Evolutionary conservation across 768 basidiomycete genomes (phyloP).

Genomic region (Suillus hirtellus): DNA sequence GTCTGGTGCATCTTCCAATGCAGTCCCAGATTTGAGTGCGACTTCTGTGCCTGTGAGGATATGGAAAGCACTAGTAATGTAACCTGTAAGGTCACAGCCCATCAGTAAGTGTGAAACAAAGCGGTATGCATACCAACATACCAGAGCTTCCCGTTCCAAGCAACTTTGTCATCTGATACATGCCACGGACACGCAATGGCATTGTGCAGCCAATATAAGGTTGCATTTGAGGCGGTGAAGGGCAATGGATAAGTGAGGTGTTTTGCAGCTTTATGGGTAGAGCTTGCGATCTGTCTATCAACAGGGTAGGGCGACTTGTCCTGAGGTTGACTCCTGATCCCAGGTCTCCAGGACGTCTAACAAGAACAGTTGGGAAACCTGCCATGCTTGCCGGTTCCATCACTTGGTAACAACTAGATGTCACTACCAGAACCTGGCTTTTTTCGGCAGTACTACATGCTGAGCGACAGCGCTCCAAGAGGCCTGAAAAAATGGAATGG

Average conservation of each 20-base stretch:
- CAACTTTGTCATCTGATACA: too few relatives aligned
- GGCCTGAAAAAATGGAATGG: background rate
- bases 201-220: too few relatives aligned
- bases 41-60: constrained; percentile 16
- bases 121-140: background rate
- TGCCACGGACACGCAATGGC: background rate
- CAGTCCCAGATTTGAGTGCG: constrained; percentile 17
- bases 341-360: constrained; percentile 1
- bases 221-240: background rate
- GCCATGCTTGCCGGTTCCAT: constrained; percentile 6
- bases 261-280: background rate
- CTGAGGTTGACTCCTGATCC: constrained; percentile 7
- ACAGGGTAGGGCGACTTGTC: constrained; percentile 1
- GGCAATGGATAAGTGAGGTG: background rate
- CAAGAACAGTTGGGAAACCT: background rate
- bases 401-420: background rate
- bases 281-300: constrained; percentile 1
- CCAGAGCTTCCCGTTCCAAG: constrained; percentile 1
- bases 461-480: background rate
- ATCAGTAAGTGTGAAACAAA: background rate
- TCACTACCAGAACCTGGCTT: constrained; percentile 4
- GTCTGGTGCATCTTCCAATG: background rate
- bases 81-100: constrained; percentile 6
- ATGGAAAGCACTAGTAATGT: constrained; percentile 11
- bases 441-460: background rate